Evolutionary conservation across 2,329 filamentous ascomycete species (phyloP).

Genomic region (Monosporascus ibericus): DNA sequence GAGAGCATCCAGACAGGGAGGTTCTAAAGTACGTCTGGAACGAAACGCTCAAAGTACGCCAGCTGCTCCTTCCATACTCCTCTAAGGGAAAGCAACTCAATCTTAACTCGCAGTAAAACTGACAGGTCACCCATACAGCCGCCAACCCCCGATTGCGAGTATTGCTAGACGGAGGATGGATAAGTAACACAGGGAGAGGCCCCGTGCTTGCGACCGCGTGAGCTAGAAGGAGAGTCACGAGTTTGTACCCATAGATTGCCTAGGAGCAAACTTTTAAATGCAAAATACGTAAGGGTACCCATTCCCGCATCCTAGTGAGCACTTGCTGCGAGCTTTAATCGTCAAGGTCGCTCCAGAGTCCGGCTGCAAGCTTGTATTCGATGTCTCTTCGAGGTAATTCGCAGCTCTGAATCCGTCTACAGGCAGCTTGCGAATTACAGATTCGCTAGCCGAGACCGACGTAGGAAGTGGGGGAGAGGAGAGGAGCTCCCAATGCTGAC

Average conservation of each 20-base stretch:
- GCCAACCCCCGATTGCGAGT: conserved; percentile 50
- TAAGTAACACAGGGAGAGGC: conserved; percentile 43
- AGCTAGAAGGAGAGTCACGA: conserved; percentile 7
- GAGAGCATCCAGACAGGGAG: conserved; percentile 37
- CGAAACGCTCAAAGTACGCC: conserved; percentile 25
- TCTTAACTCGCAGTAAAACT: conserved; percentile 12
- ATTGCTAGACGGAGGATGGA: conserved; percentile 50
- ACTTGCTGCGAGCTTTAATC: no score
- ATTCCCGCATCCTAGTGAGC: no score
- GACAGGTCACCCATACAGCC: conserved; percentile 26
- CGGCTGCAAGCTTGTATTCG: no score
- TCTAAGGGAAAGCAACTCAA: conserved; percentile 33
- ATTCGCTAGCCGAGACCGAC: no score
- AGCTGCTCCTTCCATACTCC: conserved; percentile 31
- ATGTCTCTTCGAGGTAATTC: no score
- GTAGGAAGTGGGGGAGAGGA: no score
- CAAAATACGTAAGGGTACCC: no score
- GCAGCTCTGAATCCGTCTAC: no score
- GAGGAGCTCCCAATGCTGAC: background rate
- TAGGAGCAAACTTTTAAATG: no score
- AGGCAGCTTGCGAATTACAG: no score
- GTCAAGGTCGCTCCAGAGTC: no score
- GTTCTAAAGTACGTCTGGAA: conserved; percentile 31
- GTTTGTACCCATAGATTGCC: no score
- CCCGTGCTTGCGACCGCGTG: conserved; percentile 28